These are phyloP conservation scores for Cylindricascospora bacillispora DNA, from an alignment of 1,139 yeast species.

Conservation along the genomic window DNA sequence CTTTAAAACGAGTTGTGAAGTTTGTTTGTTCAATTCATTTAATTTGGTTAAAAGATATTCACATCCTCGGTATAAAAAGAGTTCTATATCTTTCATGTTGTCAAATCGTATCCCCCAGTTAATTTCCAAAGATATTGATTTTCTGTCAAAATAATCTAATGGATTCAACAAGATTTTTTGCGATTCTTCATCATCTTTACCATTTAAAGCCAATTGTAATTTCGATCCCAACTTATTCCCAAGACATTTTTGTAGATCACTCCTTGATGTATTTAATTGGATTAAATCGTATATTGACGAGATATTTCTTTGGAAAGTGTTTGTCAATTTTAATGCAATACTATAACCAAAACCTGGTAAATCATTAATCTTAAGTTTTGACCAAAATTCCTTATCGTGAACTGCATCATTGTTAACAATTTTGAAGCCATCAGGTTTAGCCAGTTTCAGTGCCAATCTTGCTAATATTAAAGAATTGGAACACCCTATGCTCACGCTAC, in stretches of 20 bases:
- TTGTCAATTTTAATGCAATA: constrained; percentile 33
- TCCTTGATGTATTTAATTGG: constrained; percentile 4
- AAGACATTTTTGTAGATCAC: constrained; percentile 32
- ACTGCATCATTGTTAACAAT: constrained; percentile 27
- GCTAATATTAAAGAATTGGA: constrained; percentile 65
- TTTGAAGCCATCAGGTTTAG: constrained; percentile 65
- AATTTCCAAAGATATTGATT: constrained; percentile 77
- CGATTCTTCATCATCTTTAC: constrained; percentile 41
- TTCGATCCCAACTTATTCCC: constrained; percentile 65
- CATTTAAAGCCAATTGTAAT: constrained; percentile 33
- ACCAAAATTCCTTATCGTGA: constrained; percentile 30
- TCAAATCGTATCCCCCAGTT: constrained; percentile 83
- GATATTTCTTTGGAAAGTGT: constrained; percentile 3
- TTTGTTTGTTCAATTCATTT: constrained; percentile 34
- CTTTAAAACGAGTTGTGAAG: constrained; percentile 49
- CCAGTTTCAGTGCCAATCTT: constrained; percentile 56
- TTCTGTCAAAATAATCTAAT: constrained; percentile 39
- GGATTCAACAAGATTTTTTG: constrained; percentile 27
- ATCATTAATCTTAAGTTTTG: constrained; percentile 35
- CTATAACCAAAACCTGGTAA: constrained; percentile 82
- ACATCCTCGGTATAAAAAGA: constrained; percentile 45
- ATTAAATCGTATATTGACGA: constrained; percentile 3
- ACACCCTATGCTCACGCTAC: constrained; percentile 70
- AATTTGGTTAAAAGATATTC: constrained; percentile 49
- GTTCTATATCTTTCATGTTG: constrained; percentile 44